Percentiles rank a stretch among this genome's conserved stretches.
phyloP scores from a whole-genome alignment of 495 filamentous ascomycete genomes.

The Letharia columbiana region DNA sequence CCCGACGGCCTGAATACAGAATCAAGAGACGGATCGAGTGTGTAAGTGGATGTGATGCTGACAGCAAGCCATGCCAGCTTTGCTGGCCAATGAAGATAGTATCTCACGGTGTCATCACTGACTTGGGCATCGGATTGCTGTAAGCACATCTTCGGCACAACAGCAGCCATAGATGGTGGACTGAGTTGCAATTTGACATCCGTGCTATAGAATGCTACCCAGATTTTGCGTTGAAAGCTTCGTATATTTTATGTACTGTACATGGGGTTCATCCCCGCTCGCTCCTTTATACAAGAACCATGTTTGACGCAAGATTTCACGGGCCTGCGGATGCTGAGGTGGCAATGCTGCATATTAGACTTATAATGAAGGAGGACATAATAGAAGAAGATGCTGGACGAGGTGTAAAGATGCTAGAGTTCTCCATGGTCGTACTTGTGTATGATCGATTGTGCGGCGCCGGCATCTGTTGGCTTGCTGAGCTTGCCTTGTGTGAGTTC shows the following conservation, averaged over 20 bases:
- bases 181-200: slow-evolving; percentile 99
- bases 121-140: slow-evolving; percentile 31
- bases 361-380: neutral
- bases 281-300: neutral
- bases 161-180: slow-evolving; percentile 60
- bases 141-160: slow-evolving; percentile 90
- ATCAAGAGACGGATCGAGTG: neutral
- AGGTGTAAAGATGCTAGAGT: slow-evolving; percentile 27
- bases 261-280: neutral
- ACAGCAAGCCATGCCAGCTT: neutral
- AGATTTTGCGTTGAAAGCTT: neutral
- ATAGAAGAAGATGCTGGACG: neutral
- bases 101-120: slow-evolving; percentile 8
- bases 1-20: neutral
- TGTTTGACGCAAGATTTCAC: neutral
- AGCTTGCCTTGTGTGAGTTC: slow-evolving; percentile 46
- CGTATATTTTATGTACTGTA: neutral
- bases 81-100: neutral
- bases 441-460: slow-evolving; percentile 23
- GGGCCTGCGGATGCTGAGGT: neutral
- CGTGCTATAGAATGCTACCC: slow-evolving; percentile 51
- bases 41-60: neutral
- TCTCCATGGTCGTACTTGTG: slow-evolving; percentile 31
- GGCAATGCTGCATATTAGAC: neutral
- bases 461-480: slow-evolving; percentile 14